Base-by-base conservation (phyloP, 495 filamentous ascomycete species). In the Aspergillus haitiensis region DNA sequence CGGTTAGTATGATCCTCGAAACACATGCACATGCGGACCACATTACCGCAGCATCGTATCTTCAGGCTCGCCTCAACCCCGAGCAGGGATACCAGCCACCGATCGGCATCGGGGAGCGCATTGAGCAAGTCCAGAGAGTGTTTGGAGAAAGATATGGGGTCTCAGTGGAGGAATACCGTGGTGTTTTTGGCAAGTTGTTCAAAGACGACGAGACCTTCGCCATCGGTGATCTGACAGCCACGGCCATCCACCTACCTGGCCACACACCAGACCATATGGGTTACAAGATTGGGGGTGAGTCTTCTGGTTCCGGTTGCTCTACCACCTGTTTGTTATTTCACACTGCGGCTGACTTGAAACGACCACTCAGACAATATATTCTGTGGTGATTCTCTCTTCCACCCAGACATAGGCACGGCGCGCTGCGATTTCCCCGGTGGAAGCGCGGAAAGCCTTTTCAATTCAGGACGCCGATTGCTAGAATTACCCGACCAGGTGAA, bases 1-100 rank as follows among this genome's bases (percentile, higher is more conserved):
- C 35, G 8, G 66, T 86, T 46, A 65, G 63, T 2, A 61, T 56
- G 6, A 78, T 87, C 34, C 74, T 87, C 16, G 85, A 87, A 64
- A 86, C 85, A 0, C 84, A 86, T 63, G 78, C 75, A 11, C 85
- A 88, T 63, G 85, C 85, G 45, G 84, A 86, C 70, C 84, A 87
- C 63, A 66, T 86, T n/a, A 86, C 82, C 1, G 78, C 84, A 0
- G 68, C 83, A 0, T 69, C 67, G 6, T 88, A 86, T 58, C 71
- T 88, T 1, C 83, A 84, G 62, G 58, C 52, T 2, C 62, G 66
- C 13, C 75, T 87, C 5, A 57, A 51, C 0, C 51, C 67, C 7
- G 39, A 21, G 0, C 67, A 72, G 46, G 64, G 60, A 10, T 56
- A 36, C 4, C 71, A 61, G 11, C 64, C 67, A 8, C 63, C 79